Evolutionary conservation across 257 asterid species (phyloP).

Genomic region (Agastache rugosa): DNA sequence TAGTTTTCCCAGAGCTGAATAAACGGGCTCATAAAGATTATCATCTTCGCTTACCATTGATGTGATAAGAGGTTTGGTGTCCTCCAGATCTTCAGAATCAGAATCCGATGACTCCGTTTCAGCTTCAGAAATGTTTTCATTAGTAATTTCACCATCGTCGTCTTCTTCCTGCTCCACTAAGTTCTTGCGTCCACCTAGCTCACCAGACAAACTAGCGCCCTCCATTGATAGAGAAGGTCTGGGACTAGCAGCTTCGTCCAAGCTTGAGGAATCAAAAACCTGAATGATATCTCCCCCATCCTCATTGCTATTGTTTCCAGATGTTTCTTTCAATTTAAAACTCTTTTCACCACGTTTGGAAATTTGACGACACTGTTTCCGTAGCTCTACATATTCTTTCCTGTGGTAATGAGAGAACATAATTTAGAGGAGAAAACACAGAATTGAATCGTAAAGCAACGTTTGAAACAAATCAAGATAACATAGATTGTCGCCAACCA

Average conservation of each 20-base stretch:
- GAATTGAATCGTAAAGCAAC: conserved; percentile 5
- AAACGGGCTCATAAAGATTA: conserved; percentile 41
- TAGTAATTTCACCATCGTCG: conserved; percentile 42
- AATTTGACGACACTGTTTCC: conserved; percentile 69
- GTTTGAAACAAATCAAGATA: neutral
- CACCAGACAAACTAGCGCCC: conserved; percentile 38
- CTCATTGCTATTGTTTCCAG: conserved; percentile 52
- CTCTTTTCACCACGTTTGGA: conserved; percentile 50
- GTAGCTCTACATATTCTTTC: conserved; percentile 63
- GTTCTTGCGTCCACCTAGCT: conserved; percentile 42
- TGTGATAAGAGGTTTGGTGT: conserved; percentile 55
- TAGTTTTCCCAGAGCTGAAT: conserved; percentile 38
- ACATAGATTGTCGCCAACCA: neutral
- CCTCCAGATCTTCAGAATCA: conserved; percentile 64
- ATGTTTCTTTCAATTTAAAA: conserved; percentile 53
- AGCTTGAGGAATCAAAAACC: conserved; percentile 51
- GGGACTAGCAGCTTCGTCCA: conserved; percentile 58
- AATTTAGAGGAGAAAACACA: neutral
- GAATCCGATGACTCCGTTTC: conserved; percentile 65
- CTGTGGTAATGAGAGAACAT: conserved; percentile 47
- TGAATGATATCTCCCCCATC: conserved; percentile 56
- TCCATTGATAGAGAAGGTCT: conserved; percentile 51
- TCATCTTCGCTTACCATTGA: conserved; percentile 47
- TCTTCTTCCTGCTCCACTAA: conserved; percentile 48
- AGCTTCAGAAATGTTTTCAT: conserved; percentile 52